phyloP scores from a whole-genome alignment of 208 protist species.

The Acanthamoeba lenticulata region DNA sequence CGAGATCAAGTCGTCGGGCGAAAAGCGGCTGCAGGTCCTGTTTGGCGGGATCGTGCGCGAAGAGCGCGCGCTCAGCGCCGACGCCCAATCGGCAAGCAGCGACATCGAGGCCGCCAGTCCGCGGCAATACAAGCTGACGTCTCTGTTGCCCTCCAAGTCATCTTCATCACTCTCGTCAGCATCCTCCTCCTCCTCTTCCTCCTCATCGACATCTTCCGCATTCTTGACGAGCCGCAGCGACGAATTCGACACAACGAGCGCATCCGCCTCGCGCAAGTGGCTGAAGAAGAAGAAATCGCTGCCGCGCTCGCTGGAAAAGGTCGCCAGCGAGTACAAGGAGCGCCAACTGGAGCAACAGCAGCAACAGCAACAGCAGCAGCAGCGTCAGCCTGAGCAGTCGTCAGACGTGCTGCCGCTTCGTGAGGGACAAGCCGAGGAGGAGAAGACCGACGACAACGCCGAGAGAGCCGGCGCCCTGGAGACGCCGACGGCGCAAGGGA shows the following conservation, averaged over 20 bases:
- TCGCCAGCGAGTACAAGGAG: slow-evolving; percentile 35
- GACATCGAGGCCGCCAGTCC: not conserved
- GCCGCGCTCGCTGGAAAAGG: not conserved
- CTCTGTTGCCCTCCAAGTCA: too few relatives aligned
- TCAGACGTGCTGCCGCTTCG: not conserved
- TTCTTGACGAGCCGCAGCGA: not conserved
- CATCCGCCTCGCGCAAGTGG: not conserved
- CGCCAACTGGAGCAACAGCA: not conserved
- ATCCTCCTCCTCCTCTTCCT: too few relatives aligned
- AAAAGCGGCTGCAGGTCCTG: not conserved
- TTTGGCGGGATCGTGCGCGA: not conserved
- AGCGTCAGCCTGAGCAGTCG: too few relatives aligned
- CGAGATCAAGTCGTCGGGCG: not conserved
- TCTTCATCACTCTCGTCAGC: too few relatives aligned
- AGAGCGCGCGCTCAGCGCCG: not conserved
- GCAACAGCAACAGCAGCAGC: not conserved
- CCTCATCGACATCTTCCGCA: not conserved
- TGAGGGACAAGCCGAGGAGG: not conserved
- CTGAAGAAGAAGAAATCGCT: slow-evolving; percentile 35
- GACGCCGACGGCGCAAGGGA: not conserved
- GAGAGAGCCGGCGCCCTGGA: not conserved
- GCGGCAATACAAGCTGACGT: not conserved
- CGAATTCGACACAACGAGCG: not conserved
- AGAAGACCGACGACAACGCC: not conserved
- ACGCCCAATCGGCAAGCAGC: not conserved